phyloP scores from a whole-genome alignment of 805 yeast genomes.

The Schwanniomyces yamadae region DNA sequence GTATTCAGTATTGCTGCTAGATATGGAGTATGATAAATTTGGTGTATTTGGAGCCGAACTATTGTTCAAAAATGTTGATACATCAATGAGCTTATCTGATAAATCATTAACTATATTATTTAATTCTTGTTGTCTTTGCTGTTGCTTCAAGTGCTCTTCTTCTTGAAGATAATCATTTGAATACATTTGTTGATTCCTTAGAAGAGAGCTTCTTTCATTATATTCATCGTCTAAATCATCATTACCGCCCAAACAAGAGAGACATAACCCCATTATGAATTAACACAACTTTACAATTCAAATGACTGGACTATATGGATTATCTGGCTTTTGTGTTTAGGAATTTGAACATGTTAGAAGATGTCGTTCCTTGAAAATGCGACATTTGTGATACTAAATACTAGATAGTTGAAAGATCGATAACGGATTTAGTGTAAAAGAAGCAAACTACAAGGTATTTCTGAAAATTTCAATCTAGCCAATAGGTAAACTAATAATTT shows the following conservation, averaged over 20 bases:
- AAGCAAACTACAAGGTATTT: too few species aligned
- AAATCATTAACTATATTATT: slow-evolving; percentile 47
- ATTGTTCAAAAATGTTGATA: slow-evolving; percentile 28
- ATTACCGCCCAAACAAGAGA: slow-evolving; percentile 41
- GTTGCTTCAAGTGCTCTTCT: slow-evolving; percentile 38
- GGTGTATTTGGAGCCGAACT: slow-evolving; percentile 6
- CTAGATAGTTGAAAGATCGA: too few species aligned
- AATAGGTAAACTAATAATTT: too few species aligned
- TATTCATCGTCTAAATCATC: slow-evolving; percentile 36
- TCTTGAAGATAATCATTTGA: slow-evolving; percentile 36
- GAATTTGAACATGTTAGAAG: too few species aligned
- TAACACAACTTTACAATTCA: background rate
- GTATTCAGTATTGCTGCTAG: slow-evolving; percentile 4
- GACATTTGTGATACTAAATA: too few species aligned
- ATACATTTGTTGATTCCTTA: slow-evolving; percentile 25
- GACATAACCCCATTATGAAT: slow-evolving; percentile 45
- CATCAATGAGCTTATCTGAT: slow-evolving; percentile 35
- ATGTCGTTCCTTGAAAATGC: too few species aligned
- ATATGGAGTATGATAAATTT: slow-evolving; percentile 3
- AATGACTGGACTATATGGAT: too few species aligned
- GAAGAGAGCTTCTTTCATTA: slow-evolving; percentile 40
- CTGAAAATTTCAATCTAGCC: too few species aligned
- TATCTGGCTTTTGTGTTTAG: too few species aligned
- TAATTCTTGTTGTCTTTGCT: slow-evolving; percentile 47
- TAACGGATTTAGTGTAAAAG: too few species aligned